Conservation (phyloP, 169 alveolate species). For the Plasmodium yoelii region DNA sequence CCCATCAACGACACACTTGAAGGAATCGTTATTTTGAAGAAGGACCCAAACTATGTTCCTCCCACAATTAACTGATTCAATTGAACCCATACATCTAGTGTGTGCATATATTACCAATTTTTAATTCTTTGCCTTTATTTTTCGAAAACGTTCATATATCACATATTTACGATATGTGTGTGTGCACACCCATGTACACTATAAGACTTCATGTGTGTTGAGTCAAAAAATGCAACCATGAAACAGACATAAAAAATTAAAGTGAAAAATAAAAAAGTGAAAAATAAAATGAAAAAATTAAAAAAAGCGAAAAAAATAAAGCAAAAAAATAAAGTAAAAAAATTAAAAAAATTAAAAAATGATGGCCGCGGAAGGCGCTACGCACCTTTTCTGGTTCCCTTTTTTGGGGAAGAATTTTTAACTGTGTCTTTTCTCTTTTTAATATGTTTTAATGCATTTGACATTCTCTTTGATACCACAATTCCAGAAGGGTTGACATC, state of each 20-base stretch:
- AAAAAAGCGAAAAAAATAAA: background rate
- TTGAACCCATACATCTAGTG: background rate
- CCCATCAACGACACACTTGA: constrained; percentile 76
- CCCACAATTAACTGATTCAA: constrained; percentile 26
- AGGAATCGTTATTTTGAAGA: constrained; percentile 77
- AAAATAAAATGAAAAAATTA: background rate
- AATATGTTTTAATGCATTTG: constrained; percentile 35
- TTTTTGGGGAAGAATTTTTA: background rate
- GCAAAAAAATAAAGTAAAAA: background rate
- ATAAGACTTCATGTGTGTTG: background rate
- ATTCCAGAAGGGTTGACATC: constrained; percentile 70
- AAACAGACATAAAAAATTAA: constrained; percentile 2
- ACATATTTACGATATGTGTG: background rate
- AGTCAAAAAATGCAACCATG: background rate
- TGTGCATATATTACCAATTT: background rate
- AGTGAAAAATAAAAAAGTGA: background rate
- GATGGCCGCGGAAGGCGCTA: background rate
- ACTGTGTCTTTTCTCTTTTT: constrained; percentile 25
- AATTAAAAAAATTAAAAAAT: background rate
- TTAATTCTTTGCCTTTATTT: background rate
- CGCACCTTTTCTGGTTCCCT: background rate
- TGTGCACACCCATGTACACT: background rate
- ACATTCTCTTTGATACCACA: constrained; percentile 50
- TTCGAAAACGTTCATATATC: background rate
- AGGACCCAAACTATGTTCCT: constrained; percentile 75